Conservation (phyloP, 352 stramenopile genomes). For the Plasmopara muralis region DNA sequence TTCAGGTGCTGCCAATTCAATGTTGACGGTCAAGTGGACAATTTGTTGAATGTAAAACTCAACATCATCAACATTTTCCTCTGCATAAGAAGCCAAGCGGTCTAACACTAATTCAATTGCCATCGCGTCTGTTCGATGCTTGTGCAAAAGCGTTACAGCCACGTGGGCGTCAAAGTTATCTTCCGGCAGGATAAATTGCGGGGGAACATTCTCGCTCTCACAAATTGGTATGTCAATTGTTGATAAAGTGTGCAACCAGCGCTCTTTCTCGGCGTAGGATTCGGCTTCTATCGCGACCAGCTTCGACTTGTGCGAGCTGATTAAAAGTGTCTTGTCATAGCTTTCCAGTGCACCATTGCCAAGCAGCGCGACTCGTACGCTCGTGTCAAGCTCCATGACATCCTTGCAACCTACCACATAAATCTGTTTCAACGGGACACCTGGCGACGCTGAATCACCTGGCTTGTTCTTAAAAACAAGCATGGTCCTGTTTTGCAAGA, state of each 20-base stretch:
- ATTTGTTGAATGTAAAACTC: slow-evolving; percentile 83
- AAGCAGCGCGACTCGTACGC: slow-evolving; percentile 41
- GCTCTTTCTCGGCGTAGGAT: slow-evolving; percentile 64
- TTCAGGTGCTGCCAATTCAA: slow-evolving; percentile 51
- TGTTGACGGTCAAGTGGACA: slow-evolving; percentile 63
- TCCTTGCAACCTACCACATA: slow-evolving; percentile 59
- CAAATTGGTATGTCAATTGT: slow-evolving; percentile 51
- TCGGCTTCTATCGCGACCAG: slow-evolving; percentile 60
- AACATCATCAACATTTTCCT: slow-evolving; percentile 66
- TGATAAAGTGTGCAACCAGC: slow-evolving; percentile 67
- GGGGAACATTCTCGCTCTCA: slow-evolving; percentile 46
- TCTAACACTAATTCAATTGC: slow-evolving; percentile 63
- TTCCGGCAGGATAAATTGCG: slow-evolving; percentile 49
- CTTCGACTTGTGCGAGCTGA: slow-evolving; percentile 71
- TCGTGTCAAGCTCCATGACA: slow-evolving; percentile 50
- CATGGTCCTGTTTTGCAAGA: slow-evolving; percentile 48
- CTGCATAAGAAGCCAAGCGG: slow-evolving; percentile 51
- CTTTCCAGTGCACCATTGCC: slow-evolving; percentile 22
- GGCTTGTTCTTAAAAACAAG: slow-evolving; percentile 63
- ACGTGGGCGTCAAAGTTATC: slow-evolving; percentile 56
- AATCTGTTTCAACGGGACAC: slow-evolving; percentile 45
- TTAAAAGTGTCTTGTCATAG: slow-evolving; percentile 52
- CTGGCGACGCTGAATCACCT: slow-evolving; percentile 23
- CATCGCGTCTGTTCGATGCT: slow-evolving; percentile 59
- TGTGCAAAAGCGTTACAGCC: slow-evolving; percentile 64